Conservation (phyloP, 768 basidiomycete species). For the Naganishia randhawae region DNA sequence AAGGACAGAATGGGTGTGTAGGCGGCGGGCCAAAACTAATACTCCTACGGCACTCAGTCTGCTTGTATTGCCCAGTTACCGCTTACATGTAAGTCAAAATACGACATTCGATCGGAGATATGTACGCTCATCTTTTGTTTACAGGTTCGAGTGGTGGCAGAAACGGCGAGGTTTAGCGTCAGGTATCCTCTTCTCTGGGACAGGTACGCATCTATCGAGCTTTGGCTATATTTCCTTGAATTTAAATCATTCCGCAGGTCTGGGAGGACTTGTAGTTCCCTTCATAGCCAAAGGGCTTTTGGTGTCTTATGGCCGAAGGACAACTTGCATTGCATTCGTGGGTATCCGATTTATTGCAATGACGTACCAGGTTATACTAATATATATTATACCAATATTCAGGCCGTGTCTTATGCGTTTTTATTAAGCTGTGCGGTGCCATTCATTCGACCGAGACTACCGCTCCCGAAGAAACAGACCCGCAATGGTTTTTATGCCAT, state of each 20-base stretch:
- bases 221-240: not conserved
- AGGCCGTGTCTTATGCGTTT: constrained; percentile 32
- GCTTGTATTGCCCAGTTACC: constrained; percentile 35
- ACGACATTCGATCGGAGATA: not conserved
- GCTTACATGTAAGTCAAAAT: constrained; percentile 33
- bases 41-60: constrained; percentile 22
- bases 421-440: constrained; percentile 32
- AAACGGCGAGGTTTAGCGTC: constrained; percentile 31
- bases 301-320: constrained; percentile 27
- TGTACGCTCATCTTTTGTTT: not conserved
- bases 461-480: constrained; percentile 19
- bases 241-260: constrained; percentile 20
- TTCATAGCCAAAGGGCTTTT: constrained; percentile 31
- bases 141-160: constrained; percentile 34
- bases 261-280: constrained; percentile 36
- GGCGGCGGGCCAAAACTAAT: not conserved
- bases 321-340: constrained; percentile 27
- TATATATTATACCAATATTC: not conserved
- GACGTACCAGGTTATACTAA: not conserved
- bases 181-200: constrained; percentile 36
- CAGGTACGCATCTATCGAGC: constrained; percentile 23
- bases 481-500: not conserved
- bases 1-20: not conserved
- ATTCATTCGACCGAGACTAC: constrained; percentile 33
- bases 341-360: not conserved